phyloP scores from a whole-genome alignment of 306 rosid species.

The Trifolium dubium region DNA sequence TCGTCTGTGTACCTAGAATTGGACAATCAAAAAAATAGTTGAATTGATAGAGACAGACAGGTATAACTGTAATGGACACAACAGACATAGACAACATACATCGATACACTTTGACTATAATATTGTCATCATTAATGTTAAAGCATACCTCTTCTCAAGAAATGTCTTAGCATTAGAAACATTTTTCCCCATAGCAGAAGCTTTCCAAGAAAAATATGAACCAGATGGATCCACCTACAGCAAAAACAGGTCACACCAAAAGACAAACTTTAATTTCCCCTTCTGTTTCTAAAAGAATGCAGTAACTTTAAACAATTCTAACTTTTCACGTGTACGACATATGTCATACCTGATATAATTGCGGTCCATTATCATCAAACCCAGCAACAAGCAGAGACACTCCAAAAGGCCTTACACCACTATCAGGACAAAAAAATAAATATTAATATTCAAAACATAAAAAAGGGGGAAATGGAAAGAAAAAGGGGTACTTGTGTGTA shows the following conservation, averaged over 20 bases:
- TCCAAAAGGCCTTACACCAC: slow-evolving; percentile 99
- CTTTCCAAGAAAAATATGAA: slow-evolving; percentile 97
- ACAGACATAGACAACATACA: neutral
- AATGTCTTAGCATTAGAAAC: slow-evolving; percentile 97
- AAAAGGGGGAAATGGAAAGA: neutral
- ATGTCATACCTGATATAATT: slow-evolving; percentile 77
- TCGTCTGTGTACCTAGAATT: slow-evolving; percentile 80
- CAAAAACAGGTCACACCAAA: slow-evolving; percentile 35
- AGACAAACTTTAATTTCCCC: slow-evolving; percentile 15
- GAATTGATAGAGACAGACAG: neutral
- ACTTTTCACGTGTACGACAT: neutral
- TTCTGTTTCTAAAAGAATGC: neutral
- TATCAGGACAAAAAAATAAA: slow-evolving; percentile 35
- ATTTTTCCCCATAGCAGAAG: slow-evolving; percentile 98
- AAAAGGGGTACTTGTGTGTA: neutral
- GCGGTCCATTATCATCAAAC: slow-evolving; percentile 91
- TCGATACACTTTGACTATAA: slow-evolving; percentile 7
- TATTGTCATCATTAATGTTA: slow-evolving; percentile 14
- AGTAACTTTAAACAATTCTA: slow-evolving; percentile 14
- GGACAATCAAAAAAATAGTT: slow-evolving; percentile 34
- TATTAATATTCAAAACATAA: slow-evolving; percentile 12
- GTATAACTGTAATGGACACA: neutral
- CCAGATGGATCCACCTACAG: slow-evolving; percentile 96
- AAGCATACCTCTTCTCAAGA: slow-evolving; percentile 90
- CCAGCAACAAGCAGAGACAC: slow-evolving; percentile 94